These are phyloP conservation scores for Centaurea solstitialis DNA, from an alignment of 129 eudicot species.

Conservation along the genomic window DNA sequence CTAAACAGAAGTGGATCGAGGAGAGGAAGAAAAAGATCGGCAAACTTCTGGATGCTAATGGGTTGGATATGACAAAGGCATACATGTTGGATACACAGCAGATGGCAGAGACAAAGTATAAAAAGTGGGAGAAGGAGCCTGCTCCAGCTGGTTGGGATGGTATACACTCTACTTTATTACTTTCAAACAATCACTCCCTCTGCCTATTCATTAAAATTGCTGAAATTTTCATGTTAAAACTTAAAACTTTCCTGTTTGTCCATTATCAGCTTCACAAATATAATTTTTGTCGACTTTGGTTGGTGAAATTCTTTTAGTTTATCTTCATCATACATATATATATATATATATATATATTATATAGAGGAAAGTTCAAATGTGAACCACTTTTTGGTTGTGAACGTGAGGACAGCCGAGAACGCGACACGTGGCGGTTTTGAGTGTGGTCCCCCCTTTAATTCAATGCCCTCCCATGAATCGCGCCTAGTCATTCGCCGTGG, in stretches of 20 bases:
- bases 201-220: too few species aligned
- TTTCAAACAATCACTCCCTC: neutral
- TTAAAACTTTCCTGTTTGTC: neutral
- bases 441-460: too few species aligned
- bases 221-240: neutral
- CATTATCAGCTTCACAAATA: neutral
- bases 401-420: too few species aligned
- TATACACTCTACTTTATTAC: slow-evolving; percentile 32
- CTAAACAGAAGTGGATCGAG: slow-evolving; percentile 93
- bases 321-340: neutral
- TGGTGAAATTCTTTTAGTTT: neutral
- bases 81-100: slow-evolving; percentile 95
- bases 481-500: too few species aligned
- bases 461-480: too few species aligned
- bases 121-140: slow-evolving; percentile 97
- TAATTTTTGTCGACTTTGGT: neutral
- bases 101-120: slow-evolving; percentile 78
- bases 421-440: too few species aligned
- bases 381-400: too few species aligned
- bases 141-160: slow-evolving; percentile 99
- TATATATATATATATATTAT: too few species aligned
- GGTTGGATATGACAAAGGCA: slow-evolving; percentile 86
- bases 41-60: slow-evolving; percentile 85
- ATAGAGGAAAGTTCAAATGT: too few species aligned
- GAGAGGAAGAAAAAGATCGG: slow-evolving; percentile 97